Base-by-base conservation (phyloP, 2,329 filamentous ascomycete genomes). In the Neonectria magnoliae region DNA sequence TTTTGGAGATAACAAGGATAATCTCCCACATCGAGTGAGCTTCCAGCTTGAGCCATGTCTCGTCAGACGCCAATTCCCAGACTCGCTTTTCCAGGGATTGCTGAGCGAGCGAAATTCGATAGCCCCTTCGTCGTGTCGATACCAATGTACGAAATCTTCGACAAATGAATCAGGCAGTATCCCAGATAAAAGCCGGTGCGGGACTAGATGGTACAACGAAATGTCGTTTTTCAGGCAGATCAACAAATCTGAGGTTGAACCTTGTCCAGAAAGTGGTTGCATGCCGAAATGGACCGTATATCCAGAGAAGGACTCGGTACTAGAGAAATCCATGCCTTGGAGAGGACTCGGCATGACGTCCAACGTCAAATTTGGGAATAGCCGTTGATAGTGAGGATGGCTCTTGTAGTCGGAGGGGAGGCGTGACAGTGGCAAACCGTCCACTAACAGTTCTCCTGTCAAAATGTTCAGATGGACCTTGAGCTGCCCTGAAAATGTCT, bases 121-220 rank as follows among this genome's bases (percentile, higher is more conserved):
- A 0, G 25, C 50, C 0, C 68, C 64, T 0, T 53, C 68, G 1
- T 68, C 50, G 1, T 74, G 5, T 22, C 82, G 68, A 45, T 83
- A 80, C 85, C 85, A 88, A 59, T 87, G 85, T 0, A 79, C 75
- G 58, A 77, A 81, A 0, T 80, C 66, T 1, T 80, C 44, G 1
- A 82, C 67, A 9, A 87, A 80, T 0, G 65, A 52, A 0, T 61
- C 5, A 0, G 84, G 83, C 0, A 85, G 57, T 0, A 47, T 53
- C 0, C 27, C 54, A 0, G 58, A 2, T 0, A 84, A 74, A 0
- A 77, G 10, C 8, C 65, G 33, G 0, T 65, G 57, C 0, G 83
- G 81, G 0, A 85, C 18, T 0, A 84, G 66, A 13, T 81, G 71
- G 0, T 60, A 5, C 50, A 57, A 6, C 0, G 50, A 55, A 11